Base-by-base conservation (phyloP, 192 early-diverging fungal genomes). In the Entomortierella parvispora region DNA sequence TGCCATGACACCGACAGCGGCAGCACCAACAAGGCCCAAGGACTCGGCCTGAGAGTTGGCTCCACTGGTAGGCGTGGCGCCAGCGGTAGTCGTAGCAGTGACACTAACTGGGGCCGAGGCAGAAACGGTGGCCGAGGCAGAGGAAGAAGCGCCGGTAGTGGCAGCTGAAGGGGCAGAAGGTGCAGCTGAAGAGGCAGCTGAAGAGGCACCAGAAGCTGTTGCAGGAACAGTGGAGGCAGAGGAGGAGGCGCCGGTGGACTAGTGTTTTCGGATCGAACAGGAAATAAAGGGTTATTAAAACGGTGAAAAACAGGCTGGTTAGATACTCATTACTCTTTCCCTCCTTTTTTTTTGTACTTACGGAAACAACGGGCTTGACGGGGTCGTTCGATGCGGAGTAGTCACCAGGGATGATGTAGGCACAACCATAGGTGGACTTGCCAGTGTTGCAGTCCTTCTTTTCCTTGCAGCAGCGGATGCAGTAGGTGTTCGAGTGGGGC, bases 391-490 rank as follows among this genome's bases (percentile, higher is more conserved):
- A 63, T 4, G 69, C 79, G 53, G 71, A 81, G 18, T 85, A 87
- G 45, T 83, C 80, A 25, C 86, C 86, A 20, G 79, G 80, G 20
- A 87, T 49, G 20, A 87, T 46, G 40, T 18, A 25, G 6, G 60
- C 62, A 50, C 86, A 87, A 7, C 86, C 86, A 20, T 71, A 64
- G 32, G 79, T 68, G 12, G 78, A 81, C 34, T 78, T 84, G 33
- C 79, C 71, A 9, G 75, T 76, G 59, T 82, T 78, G 48, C 85
- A 86, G 29, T 80, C 80, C 31, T 18, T 43, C 28, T 57, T 62
- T 22, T 81, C 59, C 43, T 81, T 77, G 28, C 85, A 86, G 59
- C 86, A 86, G 18, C 82, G 78, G 48, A 86, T 86, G 58, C 85
- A 86, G 55, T 79, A 84, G 29, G 48, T 67, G 37, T 81, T 62